Conservation (phyloP, 2,329 filamentous ascomycete species). For the Mycosphaerella sp. region DNA sequence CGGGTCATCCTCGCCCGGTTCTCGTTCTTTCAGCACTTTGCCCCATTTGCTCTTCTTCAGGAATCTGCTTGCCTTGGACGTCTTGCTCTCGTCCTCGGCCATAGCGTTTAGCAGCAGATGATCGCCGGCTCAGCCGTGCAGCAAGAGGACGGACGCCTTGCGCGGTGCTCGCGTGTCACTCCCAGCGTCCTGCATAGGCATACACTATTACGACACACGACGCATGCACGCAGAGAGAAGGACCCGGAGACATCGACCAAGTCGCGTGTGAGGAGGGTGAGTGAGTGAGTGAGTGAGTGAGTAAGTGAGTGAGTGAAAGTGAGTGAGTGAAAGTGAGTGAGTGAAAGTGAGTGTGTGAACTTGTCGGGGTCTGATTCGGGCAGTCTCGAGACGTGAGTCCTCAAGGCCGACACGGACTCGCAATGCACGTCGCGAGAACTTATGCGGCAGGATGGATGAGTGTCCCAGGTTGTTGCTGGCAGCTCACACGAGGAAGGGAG, state of each 20-base stretch:
- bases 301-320: too few species aligned
- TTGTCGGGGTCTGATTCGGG: too few species aligned
- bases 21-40: conserved; percentile 28
- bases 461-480: too few species aligned
- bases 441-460: too few species aligned
- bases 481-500: too few species aligned
- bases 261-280: not conserved
- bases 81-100: conserved; percentile 22
- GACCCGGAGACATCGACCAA: conserved; percentile 5
- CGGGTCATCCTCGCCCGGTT: conserved; percentile 14
- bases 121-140: not conserved
- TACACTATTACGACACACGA: not conserved
- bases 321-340: too few species aligned
- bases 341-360: too few species aligned
- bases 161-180: conserved; percentile 1
- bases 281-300: too few species aligned
- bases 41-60: conserved; percentile 32
- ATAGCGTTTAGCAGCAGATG: conserved; percentile 18
- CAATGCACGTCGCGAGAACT: not conserved
- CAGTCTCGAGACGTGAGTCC: too few species aligned
- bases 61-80: conserved; percentile 23
- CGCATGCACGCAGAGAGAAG: not conserved
- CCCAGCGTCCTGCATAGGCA: conserved; percentile 1
- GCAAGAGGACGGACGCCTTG: not conserved
- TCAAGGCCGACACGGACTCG: not conserved